Evolutionary conservation across 2,329 filamentous ascomycete genomes (phyloP).

Genomic region (Fusarium longipes): DNA sequence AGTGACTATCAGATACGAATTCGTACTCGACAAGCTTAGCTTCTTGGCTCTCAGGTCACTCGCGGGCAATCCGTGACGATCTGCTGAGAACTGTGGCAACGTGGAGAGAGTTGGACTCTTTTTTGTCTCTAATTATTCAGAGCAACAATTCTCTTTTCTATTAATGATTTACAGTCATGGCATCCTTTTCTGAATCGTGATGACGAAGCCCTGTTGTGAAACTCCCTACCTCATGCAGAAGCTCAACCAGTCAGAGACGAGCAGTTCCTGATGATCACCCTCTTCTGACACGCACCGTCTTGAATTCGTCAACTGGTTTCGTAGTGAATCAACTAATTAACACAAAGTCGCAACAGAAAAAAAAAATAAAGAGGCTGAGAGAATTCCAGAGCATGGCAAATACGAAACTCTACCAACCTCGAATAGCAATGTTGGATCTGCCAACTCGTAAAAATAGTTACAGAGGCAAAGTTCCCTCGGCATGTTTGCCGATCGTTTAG

Average conservation of each 20-base stretch:
- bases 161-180: not conserved
- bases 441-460: not conserved
- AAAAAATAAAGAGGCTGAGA: not conserved
- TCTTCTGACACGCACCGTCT: constrained; percentile 34
- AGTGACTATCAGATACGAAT: constrained; percentile 25
- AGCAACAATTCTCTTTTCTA: no score
- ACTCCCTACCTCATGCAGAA: constrained; percentile 29
- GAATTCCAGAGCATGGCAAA: constrained; percentile 24
- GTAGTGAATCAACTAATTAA: not conserved
- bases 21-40: constrained; percentile 21
- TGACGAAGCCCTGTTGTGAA: constrained; percentile 28
- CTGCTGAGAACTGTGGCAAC: constrained; percentile 19
- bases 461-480: constrained; percentile 6
- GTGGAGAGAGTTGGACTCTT: constrained; percentile 3
- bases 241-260: constrained; percentile 25
- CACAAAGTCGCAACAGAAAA: not conserved
- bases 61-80: constrained; percentile 24
- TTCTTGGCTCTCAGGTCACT: constrained; percentile 1
- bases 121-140: no score
- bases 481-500: constrained; percentile 15
- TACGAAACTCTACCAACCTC: constrained; percentile 18
- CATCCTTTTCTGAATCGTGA: not conserved
- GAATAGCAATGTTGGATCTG: not conserved
- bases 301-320: constrained; percentile 24
- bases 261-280: constrained; percentile 35